Evolutionary conservation across 164 flowering plant genomes (phyloP).

Genomic region (Vitis cinerea): DNA sequence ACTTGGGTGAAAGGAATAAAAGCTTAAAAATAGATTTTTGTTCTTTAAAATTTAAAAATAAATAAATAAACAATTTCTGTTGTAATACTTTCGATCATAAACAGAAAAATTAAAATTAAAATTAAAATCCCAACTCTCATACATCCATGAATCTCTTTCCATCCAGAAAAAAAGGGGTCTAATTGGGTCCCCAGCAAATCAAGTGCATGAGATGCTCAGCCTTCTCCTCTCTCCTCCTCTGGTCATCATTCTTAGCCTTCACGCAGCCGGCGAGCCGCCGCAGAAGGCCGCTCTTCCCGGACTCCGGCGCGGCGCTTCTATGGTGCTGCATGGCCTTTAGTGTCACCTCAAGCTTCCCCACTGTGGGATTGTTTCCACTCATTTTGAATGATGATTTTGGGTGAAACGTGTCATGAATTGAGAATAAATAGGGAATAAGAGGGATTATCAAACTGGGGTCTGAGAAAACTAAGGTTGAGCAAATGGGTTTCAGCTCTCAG

Average conservation of each 20-base stretch:
- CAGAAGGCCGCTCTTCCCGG: background rate
- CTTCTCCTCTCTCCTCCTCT: constrained; percentile 17
- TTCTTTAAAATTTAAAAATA: too few species aligned
- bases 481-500: background rate
- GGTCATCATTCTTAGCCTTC: background rate
- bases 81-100: too few species aligned
- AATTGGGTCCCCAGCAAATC: constrained; percentile 37
- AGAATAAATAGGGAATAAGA: background rate
- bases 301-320: background rate
- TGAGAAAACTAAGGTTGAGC: background rate
- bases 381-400: background rate
- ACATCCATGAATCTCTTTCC: too few species aligned
- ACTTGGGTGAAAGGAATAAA: too few species aligned
- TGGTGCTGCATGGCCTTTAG: background rate
- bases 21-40: too few species aligned
- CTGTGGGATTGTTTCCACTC: background rate
- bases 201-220: constrained; percentile 23
- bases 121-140: too few species aligned
- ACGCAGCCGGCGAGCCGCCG: background rate
- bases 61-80: too few species aligned
- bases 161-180: background rate
- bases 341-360: background rate
- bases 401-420: too few species aligned
- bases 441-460: background rate
- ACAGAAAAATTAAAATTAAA: too few species aligned